Evolutionary conservation across 768 basidiomycete genomes (phyloP).

Genomic region (Coprinopsis strossmayeri): DNA sequence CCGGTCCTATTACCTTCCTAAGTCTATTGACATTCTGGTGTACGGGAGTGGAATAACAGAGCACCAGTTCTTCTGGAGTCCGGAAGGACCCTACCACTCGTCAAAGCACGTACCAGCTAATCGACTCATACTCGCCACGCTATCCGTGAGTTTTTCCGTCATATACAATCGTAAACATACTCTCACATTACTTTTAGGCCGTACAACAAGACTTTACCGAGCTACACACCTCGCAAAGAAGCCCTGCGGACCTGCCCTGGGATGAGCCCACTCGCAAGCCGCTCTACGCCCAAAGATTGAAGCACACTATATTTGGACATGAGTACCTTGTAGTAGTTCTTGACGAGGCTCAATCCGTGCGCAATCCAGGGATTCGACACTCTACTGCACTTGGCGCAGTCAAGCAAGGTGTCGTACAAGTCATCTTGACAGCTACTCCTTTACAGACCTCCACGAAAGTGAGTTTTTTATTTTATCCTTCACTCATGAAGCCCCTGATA

Average conservation of each 20-base stretch:
- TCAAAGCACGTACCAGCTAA: slow-evolving; percentile 9
- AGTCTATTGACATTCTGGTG: slow-evolving; percentile 19
- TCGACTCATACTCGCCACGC: slow-evolving; percentile 16
- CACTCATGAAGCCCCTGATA: background rate
- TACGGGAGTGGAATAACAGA: slow-evolving; percentile 13
- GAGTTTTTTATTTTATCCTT: background rate
- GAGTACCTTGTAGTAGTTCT: slow-evolving; percentile 2
- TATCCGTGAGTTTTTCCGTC: slow-evolving; percentile 17
- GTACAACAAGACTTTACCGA: no score
- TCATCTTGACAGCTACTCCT: slow-evolving; percentile 24
- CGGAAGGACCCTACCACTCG: slow-evolving; percentile 12
- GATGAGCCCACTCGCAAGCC: no score
- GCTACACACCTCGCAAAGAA: no score
- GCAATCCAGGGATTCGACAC: background rate
- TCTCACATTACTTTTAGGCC: no score
- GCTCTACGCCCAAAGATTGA: no score
- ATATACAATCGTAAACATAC: no score
- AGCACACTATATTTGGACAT: slow-evolving; percentile 1
- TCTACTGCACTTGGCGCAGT: background rate
- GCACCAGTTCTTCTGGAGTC: slow-evolving; percentile 17
- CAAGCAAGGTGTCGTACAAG: background rate
- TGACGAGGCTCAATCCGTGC: slow-evolving; percentile 6
- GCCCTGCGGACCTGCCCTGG: no score
- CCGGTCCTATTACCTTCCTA: slow-evolving; percentile 10
- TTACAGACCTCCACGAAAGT: slow-evolving; percentile 21